These are phyloP conservation scores for Amoebophrya sp. DNA, from an alignment of 169 alveolate genomes.

Conservation along the genomic window DNA sequence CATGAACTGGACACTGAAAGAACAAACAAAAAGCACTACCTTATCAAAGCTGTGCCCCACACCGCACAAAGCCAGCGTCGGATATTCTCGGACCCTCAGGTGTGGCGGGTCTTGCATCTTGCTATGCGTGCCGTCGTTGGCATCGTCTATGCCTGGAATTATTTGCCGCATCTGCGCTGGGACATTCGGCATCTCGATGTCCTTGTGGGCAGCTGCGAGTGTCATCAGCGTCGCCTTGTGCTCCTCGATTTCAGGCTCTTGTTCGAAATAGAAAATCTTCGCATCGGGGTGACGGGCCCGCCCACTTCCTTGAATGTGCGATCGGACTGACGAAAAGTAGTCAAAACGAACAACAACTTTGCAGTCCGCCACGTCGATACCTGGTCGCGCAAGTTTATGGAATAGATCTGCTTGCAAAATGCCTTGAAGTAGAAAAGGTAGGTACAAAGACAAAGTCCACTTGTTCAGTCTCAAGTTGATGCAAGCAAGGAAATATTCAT, in stretches of 20 bases:
- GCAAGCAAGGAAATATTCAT: too few relatives aligned
- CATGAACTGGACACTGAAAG: too few relatives aligned
- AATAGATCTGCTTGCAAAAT: too few relatives aligned
- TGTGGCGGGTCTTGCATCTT: neutral
- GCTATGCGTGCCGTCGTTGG: neutral
- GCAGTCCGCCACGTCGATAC: conserved; percentile 38
- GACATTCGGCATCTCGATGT: neutral
- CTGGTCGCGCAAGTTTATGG: neutral
- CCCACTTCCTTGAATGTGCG: conserved; percentile 42
- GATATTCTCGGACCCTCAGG: neutral
- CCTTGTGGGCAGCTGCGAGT: neutral
- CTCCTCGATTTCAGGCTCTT: conserved; percentile 27
- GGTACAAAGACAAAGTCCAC: too few relatives aligned
- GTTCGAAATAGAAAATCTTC: conserved; percentile 35
- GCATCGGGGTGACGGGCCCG: conserved; percentile 44
- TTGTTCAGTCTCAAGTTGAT: too few relatives aligned
- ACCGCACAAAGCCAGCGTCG: neutral
- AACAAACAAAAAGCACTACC: too few relatives aligned
- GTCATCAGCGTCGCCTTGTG: neutral
- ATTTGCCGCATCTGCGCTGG: neutral
- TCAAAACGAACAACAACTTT: conserved; percentile 39
- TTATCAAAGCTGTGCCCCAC: neutral
- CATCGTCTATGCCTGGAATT: neutral
- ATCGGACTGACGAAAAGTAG: conserved; percentile 38
- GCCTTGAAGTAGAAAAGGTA: too few relatives aligned